Evolutionary conservation across 768 basidiomycete species (phyloP), one percentile per base, ranked within the genome.

Genomic region (Pleurotus platypus): DNA sequence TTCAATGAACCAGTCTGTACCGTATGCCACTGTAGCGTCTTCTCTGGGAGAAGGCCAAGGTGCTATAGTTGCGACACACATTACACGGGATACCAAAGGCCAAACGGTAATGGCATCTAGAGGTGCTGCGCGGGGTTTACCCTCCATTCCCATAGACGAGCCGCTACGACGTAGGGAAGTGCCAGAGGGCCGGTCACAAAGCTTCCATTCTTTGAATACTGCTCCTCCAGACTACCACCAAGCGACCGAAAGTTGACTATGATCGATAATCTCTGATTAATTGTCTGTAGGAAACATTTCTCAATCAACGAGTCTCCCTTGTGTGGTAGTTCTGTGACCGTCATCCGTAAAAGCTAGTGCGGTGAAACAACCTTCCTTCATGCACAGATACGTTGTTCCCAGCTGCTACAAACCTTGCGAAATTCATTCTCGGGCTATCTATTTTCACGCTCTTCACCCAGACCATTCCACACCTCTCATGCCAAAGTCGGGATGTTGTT

Each of bases 141-240:
- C 40, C 15, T 13, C n/a, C 22, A 26, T 61, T 16, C 58, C 60
- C 11, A 53, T 39, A 43, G 35, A 47, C 7, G 57, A 58, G 35
- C 42, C 55, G 46, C 13, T 35, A 18, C 40, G 58, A 24, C 37
- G 18, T 24, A 35, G 35, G 22, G 30, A 9, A 9, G 58, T 59
- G 24, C 24, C 24, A 26, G 46, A 56, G 12, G 54, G 58, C 16
- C 45, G 58, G 18, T 26, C 47, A 13, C 58, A 59, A 50, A 58
- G 56, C 22, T 50, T 59, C 43, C 58, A 58, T 24, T 46, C 47
- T 4, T 24, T 39, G 12, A 18, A 15, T 27, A 20, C 27, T 11
- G 27, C 55, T 4, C 59, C 59, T 18, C 59, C 59, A 37, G 50
- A 60, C 55, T 60, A 60, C 20, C 8, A 22, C 12, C 59, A 60